Conservation (phyloP, 1,284 basidiomycete genomes). For the Ceratobasidium papillatum region DNA sequence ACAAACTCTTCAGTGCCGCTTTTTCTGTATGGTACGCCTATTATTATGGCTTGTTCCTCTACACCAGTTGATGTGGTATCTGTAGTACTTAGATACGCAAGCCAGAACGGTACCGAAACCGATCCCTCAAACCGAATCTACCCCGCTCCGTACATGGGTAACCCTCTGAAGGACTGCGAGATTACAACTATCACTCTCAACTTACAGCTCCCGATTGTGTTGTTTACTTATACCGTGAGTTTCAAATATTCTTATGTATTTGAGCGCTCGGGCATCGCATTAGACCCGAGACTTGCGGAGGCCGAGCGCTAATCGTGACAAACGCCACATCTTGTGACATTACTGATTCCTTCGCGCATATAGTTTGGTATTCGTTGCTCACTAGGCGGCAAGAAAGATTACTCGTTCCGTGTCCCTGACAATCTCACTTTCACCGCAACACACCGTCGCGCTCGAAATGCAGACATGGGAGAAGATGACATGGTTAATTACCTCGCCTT, state of each 20-base stretch:
- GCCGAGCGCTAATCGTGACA: no score
- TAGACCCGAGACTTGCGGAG: no score
- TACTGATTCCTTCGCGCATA: background rate
- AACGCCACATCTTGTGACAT: background rate
- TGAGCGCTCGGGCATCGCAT: no score
- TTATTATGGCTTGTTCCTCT: background rate
- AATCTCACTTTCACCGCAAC: background rate
- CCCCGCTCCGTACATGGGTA: constrained; percentile 24
- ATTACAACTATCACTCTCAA: background rate
- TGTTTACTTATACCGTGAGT: constrained; percentile 6
- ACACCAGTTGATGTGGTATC: background rate
- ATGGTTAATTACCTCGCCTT: constrained; percentile 15
- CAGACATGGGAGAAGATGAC: constrained; percentile 11
- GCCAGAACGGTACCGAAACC: background rate
- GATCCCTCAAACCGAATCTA: constrained; percentile 17
- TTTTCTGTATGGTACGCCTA: constrained; percentile 11
- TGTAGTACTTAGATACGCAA: background rate
- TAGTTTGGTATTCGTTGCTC: background rate
- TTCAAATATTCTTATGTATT: background rate
- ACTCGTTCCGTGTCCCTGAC: background rate
- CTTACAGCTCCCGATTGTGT: background rate
- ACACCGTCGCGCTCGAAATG: background rate
- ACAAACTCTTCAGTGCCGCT: constrained; percentile 14
- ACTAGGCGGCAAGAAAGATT: background rate
- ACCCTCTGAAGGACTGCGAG: background rate